phyloP scores from a whole-genome alignment of 306 rosid genomes.

The Rubus idaeus region DNA sequence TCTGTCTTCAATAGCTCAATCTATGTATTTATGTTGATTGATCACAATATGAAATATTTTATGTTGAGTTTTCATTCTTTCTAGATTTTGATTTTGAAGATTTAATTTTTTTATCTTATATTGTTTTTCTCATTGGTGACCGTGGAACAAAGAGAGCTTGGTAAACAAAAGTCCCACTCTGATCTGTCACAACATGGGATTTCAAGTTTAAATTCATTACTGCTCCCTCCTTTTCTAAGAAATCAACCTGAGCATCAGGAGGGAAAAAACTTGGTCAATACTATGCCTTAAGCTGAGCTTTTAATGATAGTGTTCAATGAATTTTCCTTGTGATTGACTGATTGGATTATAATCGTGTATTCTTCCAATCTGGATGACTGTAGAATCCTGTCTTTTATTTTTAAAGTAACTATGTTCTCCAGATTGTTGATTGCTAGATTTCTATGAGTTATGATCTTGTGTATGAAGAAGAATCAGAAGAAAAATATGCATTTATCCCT shows the following conservation, averaged over 20 bases:
- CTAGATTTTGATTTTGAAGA: background rate
- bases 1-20: slow-evolving; percentile 11
- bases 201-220: background rate
- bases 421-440: slow-evolving; percentile 7
- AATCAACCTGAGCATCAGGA: background rate
- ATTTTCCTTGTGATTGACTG: slow-evolving; percentile 9
- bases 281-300: background rate
- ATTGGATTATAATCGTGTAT: background rate
- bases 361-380: background rate
- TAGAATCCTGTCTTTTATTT: background rate
- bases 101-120: background rate
- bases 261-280: slow-evolving; percentile 1
- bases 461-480: background rate
- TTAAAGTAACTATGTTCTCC: background rate
- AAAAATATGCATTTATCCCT: background rate
- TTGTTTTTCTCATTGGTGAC: background rate
- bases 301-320: background rate
- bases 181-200: background rate
- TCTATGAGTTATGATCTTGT: background rate
- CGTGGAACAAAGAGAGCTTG: background rate
- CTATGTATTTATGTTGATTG: slow-evolving; percentile 2
- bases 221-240: background rate
- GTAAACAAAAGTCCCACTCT: background rate
- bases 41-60: background rate
- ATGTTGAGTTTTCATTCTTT: background rate